Conservation (phyloP, 495 filamentous ascomycete genomes). For the Aspergillus biplanus region DNA sequence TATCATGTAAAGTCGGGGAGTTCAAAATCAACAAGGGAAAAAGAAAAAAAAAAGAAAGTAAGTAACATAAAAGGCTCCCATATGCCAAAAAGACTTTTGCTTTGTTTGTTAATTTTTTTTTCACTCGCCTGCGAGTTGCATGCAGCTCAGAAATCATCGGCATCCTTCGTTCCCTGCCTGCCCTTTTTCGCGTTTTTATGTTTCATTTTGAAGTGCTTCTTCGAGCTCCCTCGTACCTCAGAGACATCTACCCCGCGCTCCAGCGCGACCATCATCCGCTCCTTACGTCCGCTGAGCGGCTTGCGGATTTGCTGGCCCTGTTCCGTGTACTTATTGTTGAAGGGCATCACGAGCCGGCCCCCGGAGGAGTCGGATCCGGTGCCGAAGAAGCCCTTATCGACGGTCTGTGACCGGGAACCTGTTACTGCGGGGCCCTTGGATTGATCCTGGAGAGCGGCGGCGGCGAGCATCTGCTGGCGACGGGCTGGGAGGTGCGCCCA, state of each 20-base stretch:
- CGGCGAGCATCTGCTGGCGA: constrained; percentile 59
- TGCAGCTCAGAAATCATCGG: constrained; percentile 40
- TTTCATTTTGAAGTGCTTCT: constrained; percentile 95
- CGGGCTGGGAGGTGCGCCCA: constrained; percentile 73
- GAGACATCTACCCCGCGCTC: constrained; percentile 84
- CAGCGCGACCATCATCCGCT: constrained; percentile 79
- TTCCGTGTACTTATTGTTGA: constrained; percentile 83
- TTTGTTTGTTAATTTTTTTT: background rate
- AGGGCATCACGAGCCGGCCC: constrained; percentile 74
- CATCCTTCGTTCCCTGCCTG: constrained; percentile 41
- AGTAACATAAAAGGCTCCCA: constrained; percentile 7
- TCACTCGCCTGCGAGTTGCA: constrained; percentile 24
- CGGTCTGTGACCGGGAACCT: constrained; percentile 70
- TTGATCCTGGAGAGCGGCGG: constrained; percentile 27
- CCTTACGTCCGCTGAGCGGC: constrained; percentile 79
- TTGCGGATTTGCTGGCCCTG: constrained; percentile 71
- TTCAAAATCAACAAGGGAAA: background rate
- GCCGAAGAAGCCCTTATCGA: constrained; percentile 90
- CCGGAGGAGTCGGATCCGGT: constrained; percentile 60
- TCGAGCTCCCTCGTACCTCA: constrained; percentile 72
- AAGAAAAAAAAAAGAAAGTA: background rate
- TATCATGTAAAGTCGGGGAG: constrained; percentile 5
- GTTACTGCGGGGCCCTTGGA: constrained; percentile 32
- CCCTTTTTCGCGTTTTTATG: constrained; percentile 68
- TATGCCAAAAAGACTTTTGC: constrained; percentile 2